A percentile compares a stretch with the other conserved stretches of the same genome.
Evolutionary conservation across 345 rosid species (phyloP).

Genomic region (Brassica nigra): DNA sequence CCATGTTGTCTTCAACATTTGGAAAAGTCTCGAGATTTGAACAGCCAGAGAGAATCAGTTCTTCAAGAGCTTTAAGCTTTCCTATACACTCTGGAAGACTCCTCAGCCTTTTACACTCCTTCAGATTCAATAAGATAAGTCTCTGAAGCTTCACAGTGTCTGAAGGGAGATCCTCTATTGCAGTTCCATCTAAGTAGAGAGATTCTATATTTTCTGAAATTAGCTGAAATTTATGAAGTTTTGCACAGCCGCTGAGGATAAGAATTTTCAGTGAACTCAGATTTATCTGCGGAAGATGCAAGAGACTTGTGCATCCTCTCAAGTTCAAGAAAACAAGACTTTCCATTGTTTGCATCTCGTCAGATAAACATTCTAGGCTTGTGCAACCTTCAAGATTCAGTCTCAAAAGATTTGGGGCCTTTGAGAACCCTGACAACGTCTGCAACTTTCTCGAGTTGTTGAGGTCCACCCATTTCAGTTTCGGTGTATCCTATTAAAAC

Average conservation of each 20-base stretch:
- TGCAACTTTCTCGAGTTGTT: slow-evolving; percentile 11
- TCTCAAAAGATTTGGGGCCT: slow-evolving; percentile 27
- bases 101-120: not conserved
- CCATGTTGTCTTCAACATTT: not conserved
- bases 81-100: slow-evolving; percentile 23
- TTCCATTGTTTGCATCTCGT: not conserved
- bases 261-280: slow-evolving; percentile 7
- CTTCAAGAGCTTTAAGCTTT: slow-evolving; percentile 22
- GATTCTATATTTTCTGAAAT: slow-evolving; percentile 19
- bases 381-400: slow-evolving; percentile 31
- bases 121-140: slow-evolving; percentile 9
- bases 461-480: slow-evolving; percentile 34
- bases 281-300: not conserved
- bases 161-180: slow-evolving; percentile 28
- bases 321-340: slow-evolving; percentile 24
- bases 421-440: slow-evolving; percentile 27
- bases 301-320: slow-evolving; percentile 24
- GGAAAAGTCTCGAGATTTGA: slow-evolving; percentile 9
- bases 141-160: not conserved
- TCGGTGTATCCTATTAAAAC: slow-evolving; percentile 29
- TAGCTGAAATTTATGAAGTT: slow-evolving; percentile 9
- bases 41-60: slow-evolving; percentile 25
- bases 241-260: slow-evolving; percentile 28
- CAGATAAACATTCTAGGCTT: not conserved
- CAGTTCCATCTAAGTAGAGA: slow-evolving; percentile 25